phyloP scores from a whole-genome alignment of 2,329 filamentous ascomycete species.

The Didymella sp. region DNA sequence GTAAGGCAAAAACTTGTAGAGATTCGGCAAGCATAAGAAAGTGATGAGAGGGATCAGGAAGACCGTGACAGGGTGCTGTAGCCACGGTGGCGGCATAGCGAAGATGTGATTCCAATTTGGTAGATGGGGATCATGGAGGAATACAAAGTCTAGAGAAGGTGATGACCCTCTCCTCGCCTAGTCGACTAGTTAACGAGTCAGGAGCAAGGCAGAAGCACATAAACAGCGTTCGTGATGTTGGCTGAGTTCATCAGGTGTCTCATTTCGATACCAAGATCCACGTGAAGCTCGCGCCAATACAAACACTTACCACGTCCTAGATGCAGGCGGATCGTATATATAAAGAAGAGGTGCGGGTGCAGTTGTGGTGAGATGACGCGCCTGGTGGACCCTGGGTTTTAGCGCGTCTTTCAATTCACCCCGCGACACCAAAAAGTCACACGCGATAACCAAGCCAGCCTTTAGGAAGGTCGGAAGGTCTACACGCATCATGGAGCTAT shows the following conservation, averaged over 20 bases:
- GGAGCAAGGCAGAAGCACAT: background rate
- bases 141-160: too few species aligned
- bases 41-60: conserved; percentile 15
- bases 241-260: background rate
- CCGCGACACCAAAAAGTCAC: conserved; percentile 17
- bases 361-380: conserved; percentile 4
- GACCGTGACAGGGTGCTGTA: conserved; percentile 18
- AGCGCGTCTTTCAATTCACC: conserved; percentile 11
- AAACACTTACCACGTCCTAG: background rate
- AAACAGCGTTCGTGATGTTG: conserved; percentile 1
- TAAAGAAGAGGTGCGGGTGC: background rate
- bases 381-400: conserved; percentile 17
- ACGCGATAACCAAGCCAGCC: background rate
- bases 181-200: background rate
- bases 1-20: conserved; percentile 11
- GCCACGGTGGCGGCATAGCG: conserved; percentile 17
- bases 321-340: too few species aligned
- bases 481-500: conserved; percentile 8
- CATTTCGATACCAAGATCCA: background rate
- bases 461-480: background rate
- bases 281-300: background rate
- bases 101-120: background rate
- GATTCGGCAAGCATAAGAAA: conserved; percentile 6
- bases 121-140: too few species aligned
- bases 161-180: background rate